Percentiles rank a stretch among this genome's conserved stretches.
phyloP scores from a whole-genome alignment of 2,329 filamentous ascomycete species.

The Alternaria consortialis region DNA sequence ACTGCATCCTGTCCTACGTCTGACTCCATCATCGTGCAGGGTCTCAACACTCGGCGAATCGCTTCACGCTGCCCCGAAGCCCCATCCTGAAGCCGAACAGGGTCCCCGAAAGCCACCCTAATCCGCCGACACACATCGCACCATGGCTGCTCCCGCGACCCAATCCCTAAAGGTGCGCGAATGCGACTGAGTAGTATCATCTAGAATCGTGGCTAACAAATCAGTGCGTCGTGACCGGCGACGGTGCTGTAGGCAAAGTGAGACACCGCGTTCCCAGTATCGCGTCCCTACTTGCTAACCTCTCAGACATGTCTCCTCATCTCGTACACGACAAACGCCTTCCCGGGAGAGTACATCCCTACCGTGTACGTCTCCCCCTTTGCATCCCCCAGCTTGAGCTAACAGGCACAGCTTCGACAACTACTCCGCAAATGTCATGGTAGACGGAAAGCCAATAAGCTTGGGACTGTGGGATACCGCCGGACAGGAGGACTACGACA shows the following conservation, averaged over 20 bases:
- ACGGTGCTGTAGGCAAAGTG: slow-evolving; percentile 99
- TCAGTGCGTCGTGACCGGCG: slow-evolving; percentile 97
- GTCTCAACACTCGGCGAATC: slow-evolving; percentile 22
- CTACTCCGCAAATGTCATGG: slow-evolving; percentile 99
- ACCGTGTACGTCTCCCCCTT: slow-evolving; percentile 75
- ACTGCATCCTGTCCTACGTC: slow-evolving; percentile 10
- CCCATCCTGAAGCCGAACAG: slow-evolving; percentile 33
- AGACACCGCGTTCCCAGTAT: slow-evolving; percentile 43
- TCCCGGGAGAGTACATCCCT: slow-evolving; percentile 99
- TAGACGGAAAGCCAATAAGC: slow-evolving; percentile 97
- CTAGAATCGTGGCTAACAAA: slow-evolving; percentile 25
- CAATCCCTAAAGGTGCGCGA: slow-evolving; percentile 84
- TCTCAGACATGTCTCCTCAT: slow-evolving; percentile 95
- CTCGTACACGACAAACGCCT: slow-evolving; percentile 99
- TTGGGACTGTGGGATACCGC: slow-evolving; percentile 98
- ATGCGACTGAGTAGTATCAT: not conserved
- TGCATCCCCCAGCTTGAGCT: slow-evolving; percentile 27
- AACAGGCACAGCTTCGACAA: slow-evolving; percentile 82
- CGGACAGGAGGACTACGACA: slow-evolving; percentile 97
- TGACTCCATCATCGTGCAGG: slow-evolving; percentile 18
- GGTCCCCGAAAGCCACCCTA: slow-evolving; percentile 33
- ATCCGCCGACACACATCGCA: slow-evolving; percentile 33
- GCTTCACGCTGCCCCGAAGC: slow-evolving; percentile 27
- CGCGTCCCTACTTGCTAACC: slow-evolving; percentile 37
- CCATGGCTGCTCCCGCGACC: slow-evolving; percentile 82